Conservation (phyloP, 129 eudicot species). For the Smallanthus sonchifolius region DNA sequence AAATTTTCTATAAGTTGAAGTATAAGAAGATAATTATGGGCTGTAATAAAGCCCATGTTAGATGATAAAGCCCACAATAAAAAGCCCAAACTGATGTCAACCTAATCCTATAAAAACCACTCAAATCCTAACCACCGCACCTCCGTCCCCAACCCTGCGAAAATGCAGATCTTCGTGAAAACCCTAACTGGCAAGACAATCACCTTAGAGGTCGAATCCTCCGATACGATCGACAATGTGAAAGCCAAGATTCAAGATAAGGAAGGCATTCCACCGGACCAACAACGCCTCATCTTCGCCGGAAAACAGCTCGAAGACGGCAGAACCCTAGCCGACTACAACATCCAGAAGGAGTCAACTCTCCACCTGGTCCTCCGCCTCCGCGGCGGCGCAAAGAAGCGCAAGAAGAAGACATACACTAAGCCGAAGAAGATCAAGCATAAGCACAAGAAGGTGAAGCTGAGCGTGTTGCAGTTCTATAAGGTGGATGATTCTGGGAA, state of each 20-base stretch:
- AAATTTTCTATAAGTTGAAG: too few relatives aligned
- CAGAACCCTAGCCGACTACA: conserved; percentile 54
- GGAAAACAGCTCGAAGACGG: conserved; percentile 61
- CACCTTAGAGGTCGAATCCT: conserved; percentile 68
- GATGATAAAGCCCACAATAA: not conserved
- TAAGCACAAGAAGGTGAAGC: conserved; percentile 43
- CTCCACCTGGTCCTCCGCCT: conserved; percentile 54
- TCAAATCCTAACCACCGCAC: conserved; percentile 17
- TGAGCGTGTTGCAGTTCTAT: conserved; percentile 38
- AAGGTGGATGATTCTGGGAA: conserved; percentile 39
- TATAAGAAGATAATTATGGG: not conserved
- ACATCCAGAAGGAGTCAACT: conserved; percentile 57
- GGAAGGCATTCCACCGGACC: conserved; percentile 82
- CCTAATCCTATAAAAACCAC: not conserved
- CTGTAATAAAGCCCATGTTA: not conserved
- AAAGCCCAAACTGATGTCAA: not conserved
- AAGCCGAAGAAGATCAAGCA: conserved; percentile 48
- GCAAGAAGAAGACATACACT: conserved; percentile 48
- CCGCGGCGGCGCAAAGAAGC: conserved; percentile 47
- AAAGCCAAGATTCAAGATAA: conserved; percentile 72
- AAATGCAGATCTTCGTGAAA: conserved; percentile 75
- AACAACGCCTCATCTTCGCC: conserved; percentile 72
- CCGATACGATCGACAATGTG: conserved; percentile 70
- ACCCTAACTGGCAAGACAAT: conserved; percentile 75
- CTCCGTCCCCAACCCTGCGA: conserved; percentile 15